These are phyloP conservation scores for Paralagenidium karlingii DNA, from an alignment of 352 stramenopile genomes.

Conservation along the genomic window DNA sequence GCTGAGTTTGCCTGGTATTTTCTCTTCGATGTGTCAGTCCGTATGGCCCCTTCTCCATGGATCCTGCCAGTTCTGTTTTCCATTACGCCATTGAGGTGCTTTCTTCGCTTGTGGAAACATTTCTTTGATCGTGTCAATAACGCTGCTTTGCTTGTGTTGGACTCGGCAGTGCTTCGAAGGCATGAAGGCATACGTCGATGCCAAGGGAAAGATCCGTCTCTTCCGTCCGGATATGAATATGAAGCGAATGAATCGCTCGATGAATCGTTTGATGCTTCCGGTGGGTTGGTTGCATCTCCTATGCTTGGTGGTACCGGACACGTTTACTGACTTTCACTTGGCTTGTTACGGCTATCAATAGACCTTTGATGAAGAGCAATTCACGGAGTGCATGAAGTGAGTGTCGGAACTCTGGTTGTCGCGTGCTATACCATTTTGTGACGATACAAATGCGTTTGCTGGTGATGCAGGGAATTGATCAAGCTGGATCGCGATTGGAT, in stretches of 20 bases:
- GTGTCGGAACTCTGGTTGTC: slow-evolving; percentile 22
- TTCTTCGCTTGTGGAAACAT: too few relatives aligned
- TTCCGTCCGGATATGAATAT: slow-evolving; percentile 97
- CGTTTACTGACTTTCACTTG: too few relatives aligned
- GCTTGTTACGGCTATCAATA: too few relatives aligned
- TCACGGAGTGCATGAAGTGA: slow-evolving; percentile 85
- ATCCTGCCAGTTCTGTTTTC: slow-evolving; percentile 85
- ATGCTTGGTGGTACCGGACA: too few relatives aligned
- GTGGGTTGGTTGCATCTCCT: too few relatives aligned
- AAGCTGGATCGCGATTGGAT: slow-evolving; percentile 89
- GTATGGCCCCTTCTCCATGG: slow-evolving; percentile 85
- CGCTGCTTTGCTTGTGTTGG: background rate
- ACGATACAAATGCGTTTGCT: slow-evolving; percentile 4
- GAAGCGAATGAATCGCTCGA: slow-evolving; percentile 89
- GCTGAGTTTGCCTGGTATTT: background rate
- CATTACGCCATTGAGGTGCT: slow-evolving; percentile 92
- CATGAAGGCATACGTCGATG: slow-evolving; percentile 90
- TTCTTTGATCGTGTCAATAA: background rate
- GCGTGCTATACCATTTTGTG: background rate
- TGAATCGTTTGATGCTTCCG: slow-evolving; percentile 85
- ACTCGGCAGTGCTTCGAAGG: slow-evolving; percentile 86
- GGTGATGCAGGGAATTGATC: slow-evolving; percentile 31
- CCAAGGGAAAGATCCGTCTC: slow-evolving; percentile 78
- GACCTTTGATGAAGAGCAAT: slow-evolving; percentile 83
- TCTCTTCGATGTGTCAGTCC: slow-evolving; percentile 16